phyloP scores from a whole-genome alignment of 257 asterid genomes.

The Scutellaria galericulata region DNA sequence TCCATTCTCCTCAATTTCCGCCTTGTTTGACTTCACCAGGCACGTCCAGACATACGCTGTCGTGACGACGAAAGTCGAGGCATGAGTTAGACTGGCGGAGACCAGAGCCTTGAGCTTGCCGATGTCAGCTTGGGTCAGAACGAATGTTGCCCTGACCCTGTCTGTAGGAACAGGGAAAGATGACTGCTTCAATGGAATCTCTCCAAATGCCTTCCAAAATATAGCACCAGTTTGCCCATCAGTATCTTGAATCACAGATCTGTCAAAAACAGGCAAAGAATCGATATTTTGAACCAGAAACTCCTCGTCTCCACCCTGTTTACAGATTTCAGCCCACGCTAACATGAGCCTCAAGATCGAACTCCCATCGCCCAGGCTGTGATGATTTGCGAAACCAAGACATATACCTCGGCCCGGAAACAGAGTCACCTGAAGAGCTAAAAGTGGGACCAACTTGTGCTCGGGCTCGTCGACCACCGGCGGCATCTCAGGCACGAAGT shows the following conservation, averaged over 20 bases:
- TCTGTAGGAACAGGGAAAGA: conserved; percentile 21
- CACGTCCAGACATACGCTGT: conserved; percentile 46
- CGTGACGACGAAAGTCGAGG: conserved; percentile 40
- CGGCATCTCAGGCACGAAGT: conserved; percentile 45
- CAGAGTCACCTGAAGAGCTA: conserved; percentile 51
- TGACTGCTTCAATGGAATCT: conserved; percentile 9
- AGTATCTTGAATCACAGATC: not conserved
- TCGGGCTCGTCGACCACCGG: conserved; percentile 24
- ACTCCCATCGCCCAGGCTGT: conserved; percentile 26
- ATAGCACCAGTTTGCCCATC: not conserved
- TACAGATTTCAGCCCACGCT: conserved; percentile 51
- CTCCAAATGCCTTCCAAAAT: not conserved
- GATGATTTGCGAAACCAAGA: conserved; percentile 22
- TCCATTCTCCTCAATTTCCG: not conserved
- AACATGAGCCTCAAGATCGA: conserved; percentile 38
- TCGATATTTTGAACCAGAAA: conserved; percentile 10
- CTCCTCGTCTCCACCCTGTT: conserved; percentile 29
- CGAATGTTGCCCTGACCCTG: conserved; percentile 25
- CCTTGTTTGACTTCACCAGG: conserved; percentile 36
- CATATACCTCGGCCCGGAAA: conserved; percentile 51
- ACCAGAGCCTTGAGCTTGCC: conserved; percentile 36
- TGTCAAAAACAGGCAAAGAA: conserved; percentile 37
- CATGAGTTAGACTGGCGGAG: conserved; percentile 16
- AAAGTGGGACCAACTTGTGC: conserved; percentile 31
- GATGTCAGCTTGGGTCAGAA: conserved; percentile 26